Evolutionary conservation across 352 stramenopile genomes (phyloP).

Genomic region (Globisporangium spiculum): DNA sequence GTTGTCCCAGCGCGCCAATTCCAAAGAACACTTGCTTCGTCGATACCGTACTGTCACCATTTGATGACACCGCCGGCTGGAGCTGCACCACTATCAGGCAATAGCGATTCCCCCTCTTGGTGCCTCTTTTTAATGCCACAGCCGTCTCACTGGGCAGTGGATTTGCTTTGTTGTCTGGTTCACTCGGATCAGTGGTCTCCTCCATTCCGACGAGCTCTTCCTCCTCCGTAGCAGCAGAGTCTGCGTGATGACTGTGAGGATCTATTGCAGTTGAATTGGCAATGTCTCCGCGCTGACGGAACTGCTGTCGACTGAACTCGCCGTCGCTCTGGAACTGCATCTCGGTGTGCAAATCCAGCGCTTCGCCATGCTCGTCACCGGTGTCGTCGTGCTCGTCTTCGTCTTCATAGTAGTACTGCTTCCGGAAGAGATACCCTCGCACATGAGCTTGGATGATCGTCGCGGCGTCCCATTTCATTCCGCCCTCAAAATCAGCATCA

Average conservation of each 20-base stretch:
- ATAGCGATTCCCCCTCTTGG: background rate
- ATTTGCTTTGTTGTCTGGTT: background rate
- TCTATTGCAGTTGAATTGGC: background rate
- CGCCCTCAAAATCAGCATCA: background rate
- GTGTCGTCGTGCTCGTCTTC: background rate
- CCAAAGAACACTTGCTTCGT: background rate
- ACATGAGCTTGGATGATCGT: constrained; percentile 15
- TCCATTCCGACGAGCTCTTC: background rate
- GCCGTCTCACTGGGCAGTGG: background rate
- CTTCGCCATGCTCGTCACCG: background rate
- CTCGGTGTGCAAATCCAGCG: constrained; percentile 6
- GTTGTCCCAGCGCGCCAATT: background rate
- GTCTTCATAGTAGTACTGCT: constrained; percentile 14
- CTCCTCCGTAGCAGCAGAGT: too few relatives aligned
- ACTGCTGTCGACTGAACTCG: constrained; percentile 5
- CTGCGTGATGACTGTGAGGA: background rate
- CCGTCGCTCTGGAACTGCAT: constrained; percentile 13
- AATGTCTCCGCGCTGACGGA: background rate
- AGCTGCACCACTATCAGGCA: background rate
- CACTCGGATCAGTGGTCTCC: background rate
- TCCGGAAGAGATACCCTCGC: constrained; percentile 17
- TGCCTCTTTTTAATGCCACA: background rate
- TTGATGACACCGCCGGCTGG: background rate
- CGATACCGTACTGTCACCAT: background rate
- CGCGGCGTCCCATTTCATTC: background rate